Base-by-base conservation (phyloP, 345 rosid species). In the Toxicodendron radicans region DNA sequence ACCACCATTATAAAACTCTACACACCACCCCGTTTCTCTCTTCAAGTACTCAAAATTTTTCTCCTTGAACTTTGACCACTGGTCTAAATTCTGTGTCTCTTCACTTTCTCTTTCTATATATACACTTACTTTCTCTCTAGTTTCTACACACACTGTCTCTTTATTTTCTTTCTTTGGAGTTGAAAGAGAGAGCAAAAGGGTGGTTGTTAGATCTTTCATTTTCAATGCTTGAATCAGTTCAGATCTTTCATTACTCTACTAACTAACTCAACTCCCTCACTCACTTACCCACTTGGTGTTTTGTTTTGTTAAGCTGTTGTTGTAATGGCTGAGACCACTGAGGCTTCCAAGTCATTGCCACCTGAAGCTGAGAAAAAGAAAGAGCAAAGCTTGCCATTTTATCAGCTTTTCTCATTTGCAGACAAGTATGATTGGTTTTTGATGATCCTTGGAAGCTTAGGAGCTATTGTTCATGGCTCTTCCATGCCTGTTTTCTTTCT, bases 401-500 rank as follows among this genome's bases (percentile, higher is more conserved):
- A 79, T 73, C 88, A 88, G 79, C 97, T 95, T 71, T 95, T 95
- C 90, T 88, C 93, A 67, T 95, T 95, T 71, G 99, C 99, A 1
- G 99, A 95, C 81, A 90, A 85, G 81, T 89, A 83, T 69, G 99
- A 95, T 86, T 90, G 85, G 70, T 58, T 86, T 0, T 82, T 95
- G 35, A 95, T 95, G 99, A 79, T 78, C 83, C 72, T 78, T 61
- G 99, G 99, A 1, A 88, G 93, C 84, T 4, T 90, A 5, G 99
- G 99, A 51, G 98, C 99, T 74, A 82, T 95, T 23, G 68, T 95
- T 70, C 99, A 95, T 72, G 99, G 99, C 73, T 91, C 99, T 51
- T 87, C 99, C 30, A 93, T 93, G 99, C 99, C 98, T 66, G 91
- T 93, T 73, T 95, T 95, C 81, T 95, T 95, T 88, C 84, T 95